Percentiles rank a stretch among this genome's conserved stretches.
Evolutionary conservation across 176 grass and related monocot genomes (phyloP).

Genomic region (Aegilops tauschii): DNA sequence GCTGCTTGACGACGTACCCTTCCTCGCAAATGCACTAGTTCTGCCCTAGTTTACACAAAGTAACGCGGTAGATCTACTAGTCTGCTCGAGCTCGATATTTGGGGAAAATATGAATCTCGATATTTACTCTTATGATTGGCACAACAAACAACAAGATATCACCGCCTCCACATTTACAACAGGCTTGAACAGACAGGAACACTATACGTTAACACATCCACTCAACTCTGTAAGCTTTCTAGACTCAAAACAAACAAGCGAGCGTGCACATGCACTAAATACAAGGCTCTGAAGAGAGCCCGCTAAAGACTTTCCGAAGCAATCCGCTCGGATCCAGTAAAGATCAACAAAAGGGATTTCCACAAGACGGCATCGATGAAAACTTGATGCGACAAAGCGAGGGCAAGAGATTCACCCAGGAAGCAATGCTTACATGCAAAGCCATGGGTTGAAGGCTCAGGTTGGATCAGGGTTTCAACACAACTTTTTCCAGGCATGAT

Average conservation of each 20-base stretch:
- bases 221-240: constrained; percentile 4
- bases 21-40: not conserved
- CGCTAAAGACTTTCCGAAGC: not conserved
- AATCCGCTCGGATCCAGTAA: constrained; percentile 2
- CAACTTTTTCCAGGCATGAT: not conserved
- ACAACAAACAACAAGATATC: not conserved
- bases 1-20: too few relatives aligned
- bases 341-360: not conserved
- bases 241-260: not conserved
- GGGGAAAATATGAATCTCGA: not conserved
- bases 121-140: not conserved
- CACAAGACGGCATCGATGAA: not conserved
- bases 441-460: not conserved
- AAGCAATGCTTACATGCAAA: not conserved
- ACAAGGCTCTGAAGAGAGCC: not conserved
- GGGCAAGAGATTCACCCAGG: not conserved
- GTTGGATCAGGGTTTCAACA: not conserved
- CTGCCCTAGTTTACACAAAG: not conserved
- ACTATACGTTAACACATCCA: not conserved
- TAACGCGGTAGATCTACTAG: not conserved
- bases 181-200: not conserved
- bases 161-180: constrained; percentile 8
- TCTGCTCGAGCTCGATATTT: not conserved
- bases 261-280: not conserved
- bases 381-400: not conserved